These are phyloP conservation scores for Coemansia sp. DNA, from an alignment of 192 early-diverging fungal genomes.

Conservation along the genomic window DNA sequence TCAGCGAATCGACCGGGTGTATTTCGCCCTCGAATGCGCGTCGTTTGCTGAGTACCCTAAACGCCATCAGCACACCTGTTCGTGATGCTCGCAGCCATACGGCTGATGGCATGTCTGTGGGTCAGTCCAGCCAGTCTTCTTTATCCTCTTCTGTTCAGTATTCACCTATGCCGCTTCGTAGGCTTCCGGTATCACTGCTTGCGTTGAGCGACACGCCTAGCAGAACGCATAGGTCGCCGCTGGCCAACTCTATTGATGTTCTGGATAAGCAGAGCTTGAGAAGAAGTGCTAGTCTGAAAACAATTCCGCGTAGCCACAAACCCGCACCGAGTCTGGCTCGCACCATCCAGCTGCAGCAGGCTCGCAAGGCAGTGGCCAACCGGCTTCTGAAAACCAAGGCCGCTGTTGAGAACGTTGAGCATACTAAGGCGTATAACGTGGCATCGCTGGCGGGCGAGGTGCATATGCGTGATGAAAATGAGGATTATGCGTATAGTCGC, in stretches of 20 bases:
- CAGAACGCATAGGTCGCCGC: conserved; percentile 18
- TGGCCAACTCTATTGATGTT: conserved; percentile 12
- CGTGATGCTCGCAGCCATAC: conserved; percentile 33
- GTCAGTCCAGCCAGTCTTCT: neutral
- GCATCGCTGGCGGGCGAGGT: conserved; percentile 12
- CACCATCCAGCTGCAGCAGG: conserved; percentile 54
- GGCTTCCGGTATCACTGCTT: conserved; percentile 45
- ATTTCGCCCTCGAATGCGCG: conserved; percentile 46
- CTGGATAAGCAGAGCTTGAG: conserved; percentile 24
- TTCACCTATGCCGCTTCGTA: conserved; percentile 36
- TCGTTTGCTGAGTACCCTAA: conserved; percentile 44
- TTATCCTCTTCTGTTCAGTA: neutral
- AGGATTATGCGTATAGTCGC: conserved; percentile 5
- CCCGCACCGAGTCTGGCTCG: conserved; percentile 48
- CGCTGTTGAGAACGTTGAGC: neutral
- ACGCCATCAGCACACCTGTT: conserved; percentile 44
- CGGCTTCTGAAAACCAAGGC: conserved; percentile 25
- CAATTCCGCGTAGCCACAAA: conserved; percentile 22
- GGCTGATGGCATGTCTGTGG: neutral
- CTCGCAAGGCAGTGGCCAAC: conserved; percentile 50
- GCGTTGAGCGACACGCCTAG: conserved; percentile 33
- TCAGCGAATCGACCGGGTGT: conserved; percentile 7
- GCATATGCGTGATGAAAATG: conserved; percentile 29
- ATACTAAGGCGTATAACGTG: neutral
- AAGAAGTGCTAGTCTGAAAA: conserved; percentile 31